Conservation (phyloP, 2,329 filamentous ascomycete species). For the Pyrenophora graminea region DNA sequence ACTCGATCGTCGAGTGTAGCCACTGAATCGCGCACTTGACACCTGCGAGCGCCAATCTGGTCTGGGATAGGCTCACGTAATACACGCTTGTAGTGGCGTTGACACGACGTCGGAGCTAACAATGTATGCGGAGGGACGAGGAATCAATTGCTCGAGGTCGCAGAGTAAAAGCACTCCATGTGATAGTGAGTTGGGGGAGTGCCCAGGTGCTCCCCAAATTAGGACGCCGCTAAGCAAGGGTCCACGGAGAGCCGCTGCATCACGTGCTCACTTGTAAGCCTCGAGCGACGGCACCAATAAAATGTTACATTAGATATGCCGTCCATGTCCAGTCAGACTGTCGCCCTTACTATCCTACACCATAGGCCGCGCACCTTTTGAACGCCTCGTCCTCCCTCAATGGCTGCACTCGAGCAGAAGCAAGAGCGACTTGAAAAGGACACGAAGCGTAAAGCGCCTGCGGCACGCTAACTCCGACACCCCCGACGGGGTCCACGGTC, state of each 20-base stretch:
- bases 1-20: conserved; percentile 19
- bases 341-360: too few species aligned
- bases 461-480: conserved; percentile 18
- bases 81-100: background rate
- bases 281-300: background rate
- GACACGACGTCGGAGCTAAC: conserved; percentile 6
- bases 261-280: conserved; percentile 3
- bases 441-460: conserved; percentile 20
- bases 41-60: background rate
- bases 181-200: conserved; percentile 27
- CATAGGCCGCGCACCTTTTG: too few species aligned
- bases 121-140: conserved; percentile 12
- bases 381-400: too few species aligned
- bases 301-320: too few species aligned
- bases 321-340: too few species aligned
- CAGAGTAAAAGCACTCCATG: conserved; percentile 28
- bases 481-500: conserved; percentile 4
- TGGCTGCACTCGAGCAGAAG: too few species aligned
- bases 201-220: conserved; percentile 13
- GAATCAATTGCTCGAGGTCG: conserved; percentile 17
- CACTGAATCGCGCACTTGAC: conserved; percentile 6
- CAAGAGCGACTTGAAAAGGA: conserved; percentile 4
- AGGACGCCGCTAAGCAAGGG: conserved; percentile 23
- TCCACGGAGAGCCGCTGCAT: conserved; percentile 7
- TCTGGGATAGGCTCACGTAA: background rate